These are phyloP conservation scores for Stagonosporopsis vannaccii DNA, from an alignment of 2,329 filamentous ascomycete genomes.

Conservation along the genomic window DNA sequence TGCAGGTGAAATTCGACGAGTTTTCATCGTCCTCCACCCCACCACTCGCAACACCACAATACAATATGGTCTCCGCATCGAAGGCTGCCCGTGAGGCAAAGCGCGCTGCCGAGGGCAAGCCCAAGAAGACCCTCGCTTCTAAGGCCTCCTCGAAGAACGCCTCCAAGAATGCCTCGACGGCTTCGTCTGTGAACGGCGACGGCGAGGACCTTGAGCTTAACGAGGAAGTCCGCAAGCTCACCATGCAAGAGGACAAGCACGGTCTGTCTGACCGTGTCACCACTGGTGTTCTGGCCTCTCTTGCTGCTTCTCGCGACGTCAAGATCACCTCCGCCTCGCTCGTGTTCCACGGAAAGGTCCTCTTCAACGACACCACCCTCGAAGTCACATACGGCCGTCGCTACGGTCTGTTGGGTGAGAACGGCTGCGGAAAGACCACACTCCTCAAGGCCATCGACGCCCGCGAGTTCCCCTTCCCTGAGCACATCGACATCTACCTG, in stretches of 20 bases:
- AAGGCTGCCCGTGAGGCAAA: constrained; percentile 74
- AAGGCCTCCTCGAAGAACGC: constrained; percentile 70
- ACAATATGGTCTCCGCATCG: constrained; percentile 70
- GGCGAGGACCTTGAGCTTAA: constrained; percentile 71
- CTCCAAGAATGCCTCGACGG: constrained; percentile 66
- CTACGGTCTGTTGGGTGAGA: constrained; percentile 96
- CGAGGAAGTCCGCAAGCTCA: constrained; percentile 85
- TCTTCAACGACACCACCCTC: constrained; percentile 91
- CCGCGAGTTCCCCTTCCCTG: constrained; percentile 94
- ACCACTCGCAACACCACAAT: constrained; percentile 22
- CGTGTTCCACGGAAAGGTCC: constrained; percentile 96
- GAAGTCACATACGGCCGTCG: constrained; percentile 92
- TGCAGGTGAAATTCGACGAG: constrained; percentile 17
- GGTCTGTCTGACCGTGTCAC: constrained; percentile 97
- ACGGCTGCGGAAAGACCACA: constrained; percentile 99
- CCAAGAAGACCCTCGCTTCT: constrained; percentile 77
- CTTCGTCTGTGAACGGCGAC: constrained; percentile 74
- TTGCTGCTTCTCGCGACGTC: constrained; percentile 85
- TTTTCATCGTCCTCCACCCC: constrained; percentile 32
- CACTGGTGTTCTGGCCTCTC: constrained; percentile 91
- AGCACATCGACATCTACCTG: constrained; percentile 97
- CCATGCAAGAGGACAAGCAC: constrained; percentile 93
- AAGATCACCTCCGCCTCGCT: constrained; percentile 94
- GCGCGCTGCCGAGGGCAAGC: constrained; percentile 71
- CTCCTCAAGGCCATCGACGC: constrained; percentile 91